Evolutionary conservation across 805 yeast genomes (phyloP), one percentile per base, ranked within the genome.

Genomic region (Wickerhamiella bombiphila): DNA sequence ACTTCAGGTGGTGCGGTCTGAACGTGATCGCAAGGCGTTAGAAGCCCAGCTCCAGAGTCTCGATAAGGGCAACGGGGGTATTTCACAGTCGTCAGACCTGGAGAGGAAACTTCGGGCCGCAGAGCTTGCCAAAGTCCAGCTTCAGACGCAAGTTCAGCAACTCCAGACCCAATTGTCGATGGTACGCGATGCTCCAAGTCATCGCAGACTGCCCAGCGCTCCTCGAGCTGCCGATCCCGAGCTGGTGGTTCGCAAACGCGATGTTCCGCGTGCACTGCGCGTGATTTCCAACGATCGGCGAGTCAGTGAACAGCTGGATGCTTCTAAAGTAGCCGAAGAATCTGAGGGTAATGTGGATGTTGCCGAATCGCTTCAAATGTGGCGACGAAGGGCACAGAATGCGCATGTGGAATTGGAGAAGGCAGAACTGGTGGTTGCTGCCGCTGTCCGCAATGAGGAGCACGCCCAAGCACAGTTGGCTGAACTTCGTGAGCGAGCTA

Each of bases 341-440:
- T 64, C 63, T 29, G 53, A 64, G n/a, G 76, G 72, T 48, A 75
- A 72, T 46, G 49, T 53, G 2, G 76, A 81, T 22, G 58, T 82
- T 22, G 53, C 63, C 1, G 65, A 68, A 28, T 66, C 70, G 22
- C 59, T 77, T 16, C 71, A 70, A 28, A 60, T 78, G 22, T 83
- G 80, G 57, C 77, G 74, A 51, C 57, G 64, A 14, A 69, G 93
- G 43, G 74, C 93, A 24, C 86, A 80, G 25, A 79, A 76, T 43
- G 79, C 81, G 53, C 72, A 68, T 47, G 64, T 66, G 40, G 80
- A 80, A 49, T 62, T 85, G 19, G 93, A 83, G 49, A 68, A 71
- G 35, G 86, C 91, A 2, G 94, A 86, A 52, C 65, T 75, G 35
- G 79, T 81, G 4, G 71, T 79, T 2, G 63, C 68, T 37, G 67